These are phyloP conservation scores for Kockovaella imperatae DNA, from an alignment of 768 basidiomycete genomes.

Conservation along the genomic window DNA sequence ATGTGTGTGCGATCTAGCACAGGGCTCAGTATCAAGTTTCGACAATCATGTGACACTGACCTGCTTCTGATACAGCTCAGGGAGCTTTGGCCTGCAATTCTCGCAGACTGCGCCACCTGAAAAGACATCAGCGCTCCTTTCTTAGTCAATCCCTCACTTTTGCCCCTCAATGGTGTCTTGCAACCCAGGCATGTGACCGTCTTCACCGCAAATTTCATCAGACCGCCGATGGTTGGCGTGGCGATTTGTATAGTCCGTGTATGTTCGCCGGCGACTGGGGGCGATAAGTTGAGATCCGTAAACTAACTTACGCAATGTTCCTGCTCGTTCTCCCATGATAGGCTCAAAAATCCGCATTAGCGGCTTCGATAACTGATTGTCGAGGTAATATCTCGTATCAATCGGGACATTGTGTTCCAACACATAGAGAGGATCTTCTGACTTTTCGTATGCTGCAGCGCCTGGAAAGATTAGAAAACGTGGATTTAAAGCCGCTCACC, in stretches of 20 bases:
- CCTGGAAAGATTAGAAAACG: conserved; percentile 48
- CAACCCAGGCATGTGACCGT: conserved; percentile 91
- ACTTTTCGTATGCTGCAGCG: conserved; percentile 96
- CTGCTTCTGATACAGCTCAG: conserved; percentile 90
- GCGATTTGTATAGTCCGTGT: conserved; percentile 92
- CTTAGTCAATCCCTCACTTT: too few species aligned
- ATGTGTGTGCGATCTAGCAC: conserved; percentile 52
- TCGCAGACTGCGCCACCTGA: conserved; percentile 87
- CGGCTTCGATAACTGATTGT: conserved; percentile 95
- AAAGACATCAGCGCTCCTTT: conserved; percentile 53
- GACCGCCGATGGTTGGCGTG: conserved; percentile 87
- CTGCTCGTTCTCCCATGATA: conserved; percentile 85
- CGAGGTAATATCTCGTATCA: conserved; percentile 95
- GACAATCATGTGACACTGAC: conserved; percentile 42
- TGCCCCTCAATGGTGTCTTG: conserved; percentile 71
- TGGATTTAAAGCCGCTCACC: conserved; percentile 48
- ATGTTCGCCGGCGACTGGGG: conserved; percentile 84
- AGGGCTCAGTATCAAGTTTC: neutral
- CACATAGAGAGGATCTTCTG: conserved; percentile 94
- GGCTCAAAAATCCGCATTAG: conserved; percentile 97
- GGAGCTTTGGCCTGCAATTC: conserved; percentile 76
- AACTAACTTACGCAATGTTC: conserved; percentile 60
- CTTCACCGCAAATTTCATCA: conserved; percentile 99
- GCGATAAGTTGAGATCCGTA: conserved; percentile 6
- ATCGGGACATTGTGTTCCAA: conserved; percentile 97